phyloP scores from a whole-genome alignment of 2,329 filamentous ascomycete species.

The Cryoendolithus antarcticus region DNA sequence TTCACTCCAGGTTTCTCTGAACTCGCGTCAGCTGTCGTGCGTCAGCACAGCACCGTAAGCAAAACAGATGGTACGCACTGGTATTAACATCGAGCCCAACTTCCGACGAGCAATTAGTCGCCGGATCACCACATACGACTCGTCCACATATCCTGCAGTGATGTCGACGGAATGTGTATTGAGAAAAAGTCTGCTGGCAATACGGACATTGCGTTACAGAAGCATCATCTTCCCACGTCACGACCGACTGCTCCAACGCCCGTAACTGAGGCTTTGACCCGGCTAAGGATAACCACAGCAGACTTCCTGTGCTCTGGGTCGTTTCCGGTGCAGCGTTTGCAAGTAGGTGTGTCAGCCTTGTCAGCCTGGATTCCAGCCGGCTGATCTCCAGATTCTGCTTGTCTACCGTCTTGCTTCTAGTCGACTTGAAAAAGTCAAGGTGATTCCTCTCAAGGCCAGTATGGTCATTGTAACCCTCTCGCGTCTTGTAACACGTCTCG shows the following conservation, averaged over 20 bases:
- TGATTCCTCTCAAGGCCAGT: slow-evolving; percentile 56
- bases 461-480: slow-evolving; percentile 81
- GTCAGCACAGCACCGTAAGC: slow-evolving; percentile 16
- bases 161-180: slow-evolving; percentile 83
- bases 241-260: slow-evolving; percentile 75
- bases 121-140: slow-evolving; percentile 80
- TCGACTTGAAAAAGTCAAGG: slow-evolving; percentile 54
- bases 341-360: slow-evolving; percentile 74
- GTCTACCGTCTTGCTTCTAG: slow-evolving; percentile 69
- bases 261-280: slow-evolving; percentile 59
- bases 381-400: slow-evolving; percentile 79
- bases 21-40: slow-evolving; percentile 19
- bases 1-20: slow-evolving; percentile 36
- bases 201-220: slow-evolving; percentile 74
- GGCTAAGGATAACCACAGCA: slow-evolving; percentile 47
- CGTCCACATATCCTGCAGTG: slow-evolving; percentile 89
- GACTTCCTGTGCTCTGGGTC: slow-evolving; percentile 32
- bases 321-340: slow-evolving; percentile 58
- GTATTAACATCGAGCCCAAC: slow-evolving; percentile 66
- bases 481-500: slow-evolving; percentile 97
- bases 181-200: slow-evolving; percentile 89
- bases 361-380: slow-evolving; percentile 79
- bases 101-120: slow-evolving; percentile 74
- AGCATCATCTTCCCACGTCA: slow-evolving; percentile 89
- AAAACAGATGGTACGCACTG: slow-evolving; percentile 32